phyloP scores from a whole-genome alignment of 192 early-diverging fungal species.

The Phlyctochytrium bullatum region DNA sequence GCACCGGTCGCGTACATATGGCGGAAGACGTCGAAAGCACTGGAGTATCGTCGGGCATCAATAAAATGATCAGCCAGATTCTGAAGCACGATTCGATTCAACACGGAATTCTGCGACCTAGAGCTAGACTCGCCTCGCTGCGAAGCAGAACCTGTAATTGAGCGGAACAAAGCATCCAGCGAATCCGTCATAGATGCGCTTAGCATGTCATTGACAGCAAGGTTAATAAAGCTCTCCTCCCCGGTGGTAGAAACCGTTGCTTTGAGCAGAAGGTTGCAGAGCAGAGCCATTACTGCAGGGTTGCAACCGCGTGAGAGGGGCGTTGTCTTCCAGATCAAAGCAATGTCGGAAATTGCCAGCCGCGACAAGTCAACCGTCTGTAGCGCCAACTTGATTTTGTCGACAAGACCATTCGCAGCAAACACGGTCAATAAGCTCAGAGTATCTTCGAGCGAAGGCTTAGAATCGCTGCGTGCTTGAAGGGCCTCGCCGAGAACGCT shows the following conservation, averaged over 20 bases:
- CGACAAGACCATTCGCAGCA: conserved; percentile 9
- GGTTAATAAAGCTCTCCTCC: conserved; percentile 14
- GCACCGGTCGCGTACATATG: neutral
- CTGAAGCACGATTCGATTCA: conserved; percentile 1
- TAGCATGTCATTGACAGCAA: conserved; percentile 15
- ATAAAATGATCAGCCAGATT: neutral
- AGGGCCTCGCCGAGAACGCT: conserved; percentile 5
- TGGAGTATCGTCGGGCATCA: neutral
- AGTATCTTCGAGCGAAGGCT: conserved; percentile 2
- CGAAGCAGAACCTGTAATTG: neutral
- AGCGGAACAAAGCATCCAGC: neutral
- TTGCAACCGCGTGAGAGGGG: neutral
- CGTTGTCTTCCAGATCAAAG: conserved; percentile 14
- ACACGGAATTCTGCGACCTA: neutral
- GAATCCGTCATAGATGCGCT: neutral
- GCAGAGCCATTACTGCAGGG: conserved; percentile 7
- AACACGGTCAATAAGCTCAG: conserved; percentile 3
- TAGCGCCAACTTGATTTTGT: neutral
- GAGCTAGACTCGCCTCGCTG: neutral
- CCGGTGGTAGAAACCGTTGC: neutral
- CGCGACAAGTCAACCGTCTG: neutral
- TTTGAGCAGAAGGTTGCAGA: conserved; percentile 3
- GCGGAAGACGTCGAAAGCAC: neutral
- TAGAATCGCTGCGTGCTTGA: neutral
- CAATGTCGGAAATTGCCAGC: conserved; percentile 12